Evolutionary conservation across 805 yeast species (phyloP), one percentile per base, ranked within the genome.

Genomic region (Saccharomycopsis sp.): DNA sequence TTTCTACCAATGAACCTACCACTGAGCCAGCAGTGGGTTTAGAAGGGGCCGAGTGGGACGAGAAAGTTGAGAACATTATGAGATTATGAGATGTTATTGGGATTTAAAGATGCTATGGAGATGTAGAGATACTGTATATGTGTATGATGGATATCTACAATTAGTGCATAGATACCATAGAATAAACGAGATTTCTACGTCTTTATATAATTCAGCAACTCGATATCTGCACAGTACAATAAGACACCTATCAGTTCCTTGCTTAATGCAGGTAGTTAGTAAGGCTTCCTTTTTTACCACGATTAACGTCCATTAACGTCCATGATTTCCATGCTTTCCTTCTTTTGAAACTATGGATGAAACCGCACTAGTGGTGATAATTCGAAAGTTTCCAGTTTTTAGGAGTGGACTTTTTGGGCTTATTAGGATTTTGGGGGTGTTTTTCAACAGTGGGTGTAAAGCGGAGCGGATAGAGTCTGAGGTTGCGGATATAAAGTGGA

Each of bases 321-420:
- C 49, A 44, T 44, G 49, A 44, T 44, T 44, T 44, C 49, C 49
- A 44, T 17, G 12, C 49, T 44, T 44, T 44, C 22, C 49, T 19
- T 12, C 12, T 44, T 44, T 17, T 44, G 49, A 44, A 44, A 44
- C 49, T 44, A 7, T 44, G 3, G 19, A 3, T 44, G 49, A 44
- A 44, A 44, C 49, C 12, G 49, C 49, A 12, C 49, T 44, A 44
- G 12, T 12, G 38, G 9, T 29, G 5, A 29, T 5, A 29, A 12
- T 29, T 7, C 38, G n/a, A 29, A 29, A 29, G 38, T 29, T 29
- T 29, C 38, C 38, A 29, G 38, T 29, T 29, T 29, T 29, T 29
- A 29, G 38, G 38, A 29, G 38, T 29, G 38, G n/a, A n/a, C 38
- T 29, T 29, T 29, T 29, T 12, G 9, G 38, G 38, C 38, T 12